phyloP scores from a whole-genome alignment of 768 basidiomycete species.

The Tulasnella sp. region DNA sequence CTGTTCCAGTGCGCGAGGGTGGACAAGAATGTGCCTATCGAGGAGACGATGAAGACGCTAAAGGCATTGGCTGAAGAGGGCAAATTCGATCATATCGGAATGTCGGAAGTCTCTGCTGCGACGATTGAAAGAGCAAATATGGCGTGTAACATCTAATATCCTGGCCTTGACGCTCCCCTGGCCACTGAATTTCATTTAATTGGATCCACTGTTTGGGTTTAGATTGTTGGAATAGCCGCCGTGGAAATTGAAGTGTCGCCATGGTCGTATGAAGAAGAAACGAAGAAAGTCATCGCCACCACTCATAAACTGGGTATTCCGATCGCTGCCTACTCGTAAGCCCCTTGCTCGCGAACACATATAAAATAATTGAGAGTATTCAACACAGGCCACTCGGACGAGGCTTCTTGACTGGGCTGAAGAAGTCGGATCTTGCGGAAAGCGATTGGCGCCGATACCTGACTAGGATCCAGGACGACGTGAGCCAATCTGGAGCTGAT shows the following conservation, averaged over 20 bases:
- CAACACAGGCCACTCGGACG: conserved; percentile 39
- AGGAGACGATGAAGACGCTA: conserved; percentile 31
- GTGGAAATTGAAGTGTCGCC: conserved; percentile 61
- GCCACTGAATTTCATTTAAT: neutral
- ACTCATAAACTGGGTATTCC: conserved; percentile 45
- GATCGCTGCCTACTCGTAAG: conserved; percentile 49
- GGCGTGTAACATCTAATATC: conserved; percentile 26
- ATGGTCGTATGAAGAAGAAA: conserved; percentile 45
- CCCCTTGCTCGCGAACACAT: neutral
- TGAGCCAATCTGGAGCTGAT: no score
- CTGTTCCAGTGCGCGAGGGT: conserved; percentile 45
- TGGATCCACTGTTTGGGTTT: neutral
- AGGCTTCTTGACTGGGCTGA: conserved; percentile 45
- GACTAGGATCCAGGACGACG: conserved; percentile 39
- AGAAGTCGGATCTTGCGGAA: conserved; percentile 31
- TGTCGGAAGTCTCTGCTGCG: neutral
- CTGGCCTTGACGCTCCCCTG: no score
- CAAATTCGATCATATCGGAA: conserved; percentile 31
- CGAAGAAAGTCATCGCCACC: conserved; percentile 43
- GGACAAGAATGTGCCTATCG: conserved; percentile 35
- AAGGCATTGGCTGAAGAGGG: conserved; percentile 41
- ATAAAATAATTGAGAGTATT: neutral
- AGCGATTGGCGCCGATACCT: conserved; percentile 32
- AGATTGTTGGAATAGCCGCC: conserved; percentile 45
- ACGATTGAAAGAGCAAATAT: conserved; percentile 25